Evolutionary conservation across 2,329 filamentous ascomycete genomes (phyloP).

Genomic region (Colletotrichum sp.): DNA sequence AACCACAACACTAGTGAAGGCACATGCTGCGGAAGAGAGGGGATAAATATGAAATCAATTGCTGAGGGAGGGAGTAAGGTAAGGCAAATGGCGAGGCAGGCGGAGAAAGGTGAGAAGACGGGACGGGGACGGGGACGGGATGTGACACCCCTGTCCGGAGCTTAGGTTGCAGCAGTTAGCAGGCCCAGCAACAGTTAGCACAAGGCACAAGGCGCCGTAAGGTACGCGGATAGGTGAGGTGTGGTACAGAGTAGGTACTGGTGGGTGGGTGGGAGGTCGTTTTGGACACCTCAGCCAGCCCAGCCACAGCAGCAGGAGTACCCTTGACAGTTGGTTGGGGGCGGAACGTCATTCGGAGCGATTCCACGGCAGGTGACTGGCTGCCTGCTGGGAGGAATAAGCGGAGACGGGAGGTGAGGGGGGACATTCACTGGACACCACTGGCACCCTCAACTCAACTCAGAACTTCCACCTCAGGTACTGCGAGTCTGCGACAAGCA

Average conservation of each 20-base stretch:
- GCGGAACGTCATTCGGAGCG: slow-evolving; percentile 11
- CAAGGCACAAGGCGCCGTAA: neutral
- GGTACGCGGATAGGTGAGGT: neutral
- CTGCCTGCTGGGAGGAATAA: neutral
- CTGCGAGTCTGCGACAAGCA: neutral
- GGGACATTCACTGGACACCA: neutral
- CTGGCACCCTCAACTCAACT: neutral
- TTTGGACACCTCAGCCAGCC: slow-evolving; percentile 4
- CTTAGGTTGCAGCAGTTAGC: neutral
- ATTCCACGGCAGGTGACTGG: neutral
- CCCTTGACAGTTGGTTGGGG: slow-evolving; percentile 9
- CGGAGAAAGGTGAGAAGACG: neutral
- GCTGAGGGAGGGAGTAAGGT: neutral
- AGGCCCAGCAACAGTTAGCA: neutral
- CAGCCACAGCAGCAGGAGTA: slow-evolving; percentile 5
- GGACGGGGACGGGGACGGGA: slow-evolving; percentile 18
- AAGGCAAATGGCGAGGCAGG: neutral
- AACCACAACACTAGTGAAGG: neutral
- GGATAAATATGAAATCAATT: neutral
- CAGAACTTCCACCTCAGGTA: neutral
- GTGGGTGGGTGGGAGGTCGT: neutral
- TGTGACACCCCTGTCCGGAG: slow-evolving; percentile 17
- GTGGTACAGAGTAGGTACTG: neutral
- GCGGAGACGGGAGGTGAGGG: neutral
- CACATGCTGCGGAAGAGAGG: slow-evolving; percentile 8